These are phyloP conservation scores for Ceriops decandra DNA, from an alignment of 345 rosid genomes.

Conservation along the genomic window DNA sequence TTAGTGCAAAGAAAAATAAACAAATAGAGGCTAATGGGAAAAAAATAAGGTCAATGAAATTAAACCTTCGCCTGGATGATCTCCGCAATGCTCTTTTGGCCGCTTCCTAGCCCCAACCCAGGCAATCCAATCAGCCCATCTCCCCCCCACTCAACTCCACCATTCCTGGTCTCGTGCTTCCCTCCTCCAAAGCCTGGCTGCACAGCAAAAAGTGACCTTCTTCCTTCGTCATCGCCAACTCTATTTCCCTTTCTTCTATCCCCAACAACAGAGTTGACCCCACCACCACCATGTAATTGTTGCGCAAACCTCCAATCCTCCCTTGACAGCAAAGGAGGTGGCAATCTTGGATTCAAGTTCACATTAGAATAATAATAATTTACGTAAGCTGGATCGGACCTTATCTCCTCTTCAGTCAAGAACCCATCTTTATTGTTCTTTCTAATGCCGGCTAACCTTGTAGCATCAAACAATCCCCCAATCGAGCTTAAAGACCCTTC, in stretches of 20 bases:
- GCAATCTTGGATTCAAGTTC: slow-evolving; percentile 84
- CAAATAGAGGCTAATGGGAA: not conserved
- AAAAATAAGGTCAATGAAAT: slow-evolving; percentile 9
- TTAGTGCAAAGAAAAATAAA: slow-evolving; percentile 2
- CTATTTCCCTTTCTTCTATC: slow-evolving; percentile 53
- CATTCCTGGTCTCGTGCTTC: slow-evolving; percentile 37
- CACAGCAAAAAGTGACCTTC: slow-evolving; percentile 55
- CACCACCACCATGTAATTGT: slow-evolving; percentile 40
- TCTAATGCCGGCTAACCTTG: slow-evolving; percentile 22
- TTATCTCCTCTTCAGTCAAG: slow-evolving; percentile 62
- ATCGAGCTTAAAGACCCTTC: slow-evolving; percentile 74
- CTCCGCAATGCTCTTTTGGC: slow-evolving; percentile 79
- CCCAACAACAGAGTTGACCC: slow-evolving; percentile 45
- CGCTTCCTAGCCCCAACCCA: slow-evolving; percentile 57
- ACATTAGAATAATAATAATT: slow-evolving; percentile 70
- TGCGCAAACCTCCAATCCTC: slow-evolving; percentile 82
- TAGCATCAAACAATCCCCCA: slow-evolving; percentile 55
- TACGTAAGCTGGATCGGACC: slow-evolving; percentile 74
- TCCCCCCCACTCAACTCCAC: slow-evolving; percentile 71
- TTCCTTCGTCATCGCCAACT: slow-evolving; percentile 29
- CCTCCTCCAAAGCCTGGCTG: slow-evolving; percentile 70
- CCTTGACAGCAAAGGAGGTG: slow-evolving; percentile 78
- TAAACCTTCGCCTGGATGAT: slow-evolving; percentile 66
- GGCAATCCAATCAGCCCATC: slow-evolving; percentile 83
- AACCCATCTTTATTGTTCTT: slow-evolving; percentile 40